These are phyloP conservation scores for Herpotrichia juniperi DNA, from an alignment of 2,329 filamentous ascomycete species.

Conservation along the genomic window DNA sequence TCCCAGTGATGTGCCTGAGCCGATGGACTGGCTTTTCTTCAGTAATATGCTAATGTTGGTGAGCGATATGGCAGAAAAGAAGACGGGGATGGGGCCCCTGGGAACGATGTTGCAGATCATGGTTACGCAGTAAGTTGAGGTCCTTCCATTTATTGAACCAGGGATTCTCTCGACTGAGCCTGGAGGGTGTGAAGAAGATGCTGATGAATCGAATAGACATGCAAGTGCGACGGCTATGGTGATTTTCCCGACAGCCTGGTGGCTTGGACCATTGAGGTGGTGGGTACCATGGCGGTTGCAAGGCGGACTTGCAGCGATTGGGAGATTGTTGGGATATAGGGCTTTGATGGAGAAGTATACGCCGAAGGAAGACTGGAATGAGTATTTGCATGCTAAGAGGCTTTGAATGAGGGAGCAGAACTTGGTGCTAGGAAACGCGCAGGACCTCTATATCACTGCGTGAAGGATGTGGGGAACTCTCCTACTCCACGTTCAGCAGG, in stretches of 20 bases:
- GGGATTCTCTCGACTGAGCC: too few species aligned
- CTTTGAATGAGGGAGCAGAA: too few species aligned
- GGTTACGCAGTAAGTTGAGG: constrained; percentile 17
- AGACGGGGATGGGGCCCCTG: constrained; percentile 15
- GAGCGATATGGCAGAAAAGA: constrained; percentile 20
- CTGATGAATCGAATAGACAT: constrained; percentile 11
- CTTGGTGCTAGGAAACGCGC: too few species aligned
- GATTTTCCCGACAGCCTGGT: constrained; percentile 20
- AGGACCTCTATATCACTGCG: too few species aligned
- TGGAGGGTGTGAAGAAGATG: too few species aligned
- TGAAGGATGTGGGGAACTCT: too few species aligned
- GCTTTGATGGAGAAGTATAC: constrained; percentile 23
- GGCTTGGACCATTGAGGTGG: constrained; percentile 24
- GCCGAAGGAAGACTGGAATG: constrained; percentile 36
- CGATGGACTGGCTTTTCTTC: constrained; percentile 24
- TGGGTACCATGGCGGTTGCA: constrained; percentile 23
- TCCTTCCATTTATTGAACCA: not conserved
- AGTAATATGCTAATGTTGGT: constrained; percentile 17
- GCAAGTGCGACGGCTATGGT: constrained; percentile 19
- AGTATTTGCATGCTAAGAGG: constrained; percentile 14
- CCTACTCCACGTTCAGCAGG: too few species aligned
- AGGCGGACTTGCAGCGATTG: constrained; percentile 13
- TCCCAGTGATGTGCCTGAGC: constrained; percentile 13
- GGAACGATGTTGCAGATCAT: constrained; percentile 21
- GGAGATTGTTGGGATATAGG: constrained; percentile 14